These are phyloP conservation scores for Dactylella cylindrospora DNA, from an alignment of 2,329 filamentous ascomycete species.

Conservation along the genomic window DNA sequence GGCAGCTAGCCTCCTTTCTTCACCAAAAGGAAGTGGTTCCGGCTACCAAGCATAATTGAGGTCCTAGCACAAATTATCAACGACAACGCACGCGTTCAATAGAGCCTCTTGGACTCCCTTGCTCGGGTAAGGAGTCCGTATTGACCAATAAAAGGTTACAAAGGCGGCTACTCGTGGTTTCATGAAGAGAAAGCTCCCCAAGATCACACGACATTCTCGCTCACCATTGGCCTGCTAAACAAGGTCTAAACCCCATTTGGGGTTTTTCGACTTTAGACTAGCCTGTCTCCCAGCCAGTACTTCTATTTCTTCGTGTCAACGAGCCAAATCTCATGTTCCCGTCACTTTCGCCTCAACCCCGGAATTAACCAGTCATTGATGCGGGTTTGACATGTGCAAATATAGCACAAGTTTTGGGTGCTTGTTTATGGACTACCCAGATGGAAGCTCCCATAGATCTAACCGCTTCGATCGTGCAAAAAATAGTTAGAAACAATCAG, in stretches of 20 bases:
- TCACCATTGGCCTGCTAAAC: conserved; percentile 9
- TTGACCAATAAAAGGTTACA: conserved; percentile 17
- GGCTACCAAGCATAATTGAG: no score
- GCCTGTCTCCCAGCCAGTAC: conserved; percentile 32
- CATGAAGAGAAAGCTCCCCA: conserved; percentile 23
- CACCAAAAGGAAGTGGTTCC: no score
- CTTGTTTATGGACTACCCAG: conserved; percentile 1
- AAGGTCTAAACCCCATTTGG: conserved; percentile 14
- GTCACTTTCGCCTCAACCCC: background rate
- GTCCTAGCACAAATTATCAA: no score
- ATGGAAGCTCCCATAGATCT: conserved; percentile 16
- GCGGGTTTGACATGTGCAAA: conserved; percentile 13
- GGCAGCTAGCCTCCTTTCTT: no score
- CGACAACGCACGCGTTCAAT: conserved; percentile 5
- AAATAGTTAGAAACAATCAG: conserved; percentile 35
- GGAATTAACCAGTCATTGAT: conserved; percentile 9
- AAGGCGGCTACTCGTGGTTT: conserved; percentile 28
- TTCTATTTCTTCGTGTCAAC: conserved; percentile 23
- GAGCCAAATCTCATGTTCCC: conserved; percentile 9
- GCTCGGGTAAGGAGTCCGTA: background rate
- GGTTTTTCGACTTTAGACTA: conserved; percentile 14
- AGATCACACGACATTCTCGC: background rate
- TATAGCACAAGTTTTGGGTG: conserved; percentile 20
- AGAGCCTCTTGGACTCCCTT: conserved; percentile 7
- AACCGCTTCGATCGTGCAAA: conserved; percentile 36